Evolutionary conservation across 116 monocot species (phyloP), one percentile per base, ranked within the genome.

Genomic region (Dioscorea cayenensis): DNA sequence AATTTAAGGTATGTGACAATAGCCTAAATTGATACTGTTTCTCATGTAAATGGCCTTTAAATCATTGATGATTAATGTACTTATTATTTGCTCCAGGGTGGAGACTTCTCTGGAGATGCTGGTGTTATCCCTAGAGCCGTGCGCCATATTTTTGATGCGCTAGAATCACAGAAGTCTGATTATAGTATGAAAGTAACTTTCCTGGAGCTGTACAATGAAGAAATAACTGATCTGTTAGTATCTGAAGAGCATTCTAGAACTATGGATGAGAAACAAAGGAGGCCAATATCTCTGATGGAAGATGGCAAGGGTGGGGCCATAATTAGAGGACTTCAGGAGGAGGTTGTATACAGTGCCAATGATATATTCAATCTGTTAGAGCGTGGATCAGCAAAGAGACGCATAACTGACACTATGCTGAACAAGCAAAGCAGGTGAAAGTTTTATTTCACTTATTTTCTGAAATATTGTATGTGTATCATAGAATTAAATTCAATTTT

Each of bases 131-230:
- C 91, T 64, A 89, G 95, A 82, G 84, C 89, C 16, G 85, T 91
- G 23, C 83, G 83, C 25, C 86, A 91, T 35, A 91, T 91, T 28
- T 91, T 91, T 81, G 91, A 91, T 60, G 74, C 63, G 51, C 63
- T 95, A 27, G 91, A 95, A 76, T 86, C 77, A 58, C 71, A 79
- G 8, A 88, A 78, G 64, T 81, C 81, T 72, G 89, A 95, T 64
- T 95, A 91, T 73, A 85, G 77, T 67, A 78, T 89, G 85, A 91
- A 91, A 76, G 86, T 89, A 28, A 78, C 89, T 66, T 91, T 91
- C 68, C 72, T 95, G 70, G 95, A 95, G 74, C 79, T 95, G 16
- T 90, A 95, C 77, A 95, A 91, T 60, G 95, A 95, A 76, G 95
- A 95, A 43, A 95, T 95, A 75, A 88, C 77, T 32, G 94, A 95